A percentile compares a stretch with the other conserved stretches of the same genome.
phyloP scores from a whole-genome alignment of 1,139 yeast genomes.

The Nakaseomyces sp. region DNA sequence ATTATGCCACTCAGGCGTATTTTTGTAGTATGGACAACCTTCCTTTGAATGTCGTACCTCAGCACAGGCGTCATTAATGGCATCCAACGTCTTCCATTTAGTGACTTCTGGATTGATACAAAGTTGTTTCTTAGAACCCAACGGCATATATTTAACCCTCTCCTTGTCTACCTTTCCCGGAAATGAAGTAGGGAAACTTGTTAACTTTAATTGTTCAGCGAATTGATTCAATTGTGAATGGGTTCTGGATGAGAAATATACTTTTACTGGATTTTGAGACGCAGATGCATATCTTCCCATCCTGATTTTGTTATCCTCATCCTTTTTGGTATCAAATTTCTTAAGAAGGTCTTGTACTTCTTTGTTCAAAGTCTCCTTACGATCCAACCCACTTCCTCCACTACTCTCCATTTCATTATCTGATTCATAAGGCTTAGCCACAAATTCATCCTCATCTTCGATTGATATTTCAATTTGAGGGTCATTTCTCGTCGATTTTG shows the following conservation, averaged over 20 bases:
- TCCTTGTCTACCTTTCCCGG: slow-evolving; percentile 34
- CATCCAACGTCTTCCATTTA: slow-evolving; percentile 40
- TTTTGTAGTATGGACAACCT: slow-evolving; percentile 46
- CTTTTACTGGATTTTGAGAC: slow-evolving; percentile 39
- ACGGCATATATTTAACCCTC: slow-evolving; percentile 50
- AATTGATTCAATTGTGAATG: slow-evolving; percentile 86
- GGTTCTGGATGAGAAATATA: slow-evolving; percentile 74
- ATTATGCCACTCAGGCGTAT: slow-evolving; percentile 21
- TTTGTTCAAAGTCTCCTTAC: slow-evolving; percentile 27
- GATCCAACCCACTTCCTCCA: slow-evolving; percentile 10
- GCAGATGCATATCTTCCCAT: slow-evolving; percentile 8
- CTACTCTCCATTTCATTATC: slow-evolving; percentile 27
- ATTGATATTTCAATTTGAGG: slow-evolving; percentile 18
- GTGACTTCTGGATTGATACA: slow-evolving; percentile 65
- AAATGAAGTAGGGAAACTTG: slow-evolving; percentile 58
- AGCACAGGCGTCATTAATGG: slow-evolving; percentile 73
- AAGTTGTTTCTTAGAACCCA: slow-evolving; percentile 79
- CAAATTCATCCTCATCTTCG: slow-evolving; percentile 20
- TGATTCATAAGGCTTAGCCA: slow-evolving; percentile 29
- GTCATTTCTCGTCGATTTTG: slow-evolving; percentile 13
- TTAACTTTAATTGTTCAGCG: slow-evolving; percentile 58
- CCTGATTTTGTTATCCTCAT: slow-evolving; percentile 7
- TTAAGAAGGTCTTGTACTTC: slow-evolving; percentile 41
- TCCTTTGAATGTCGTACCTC: slow-evolving; percentile 52
- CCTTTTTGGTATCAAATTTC: slow-evolving; percentile 32